Percentiles rank a stretch among this genome's conserved stretches.
Evolutionary conservation across 2,329 filamentous ascomycete species (phyloP).

Genomic region (Sarocladiaceae sp.): DNA sequence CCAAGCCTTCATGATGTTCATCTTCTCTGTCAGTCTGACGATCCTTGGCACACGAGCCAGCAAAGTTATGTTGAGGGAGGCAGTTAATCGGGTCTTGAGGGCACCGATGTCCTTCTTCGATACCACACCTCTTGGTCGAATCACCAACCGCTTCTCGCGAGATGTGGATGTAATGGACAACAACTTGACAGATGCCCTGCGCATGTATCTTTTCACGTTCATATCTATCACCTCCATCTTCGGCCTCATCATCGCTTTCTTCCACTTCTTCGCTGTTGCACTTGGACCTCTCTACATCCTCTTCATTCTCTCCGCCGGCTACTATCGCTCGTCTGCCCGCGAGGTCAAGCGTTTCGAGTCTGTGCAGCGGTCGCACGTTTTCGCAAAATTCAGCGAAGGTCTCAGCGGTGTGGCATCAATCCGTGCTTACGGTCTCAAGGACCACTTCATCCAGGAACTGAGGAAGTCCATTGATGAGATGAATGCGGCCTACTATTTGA

Average conservation of each 20-base stretch:
- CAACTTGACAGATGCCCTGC: conserved; percentile 79
- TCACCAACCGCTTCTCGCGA: conserved; percentile 93
- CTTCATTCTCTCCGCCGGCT: conserved; percentile 78
- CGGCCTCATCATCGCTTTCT: conserved; percentile 88
- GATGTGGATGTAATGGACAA: conserved; percentile 98
- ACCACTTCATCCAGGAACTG: conserved; percentile 68
- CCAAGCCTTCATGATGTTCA: conserved; percentile 73
- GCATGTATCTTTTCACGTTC: conserved; percentile 87
- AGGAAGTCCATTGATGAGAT: conserved; percentile 78
- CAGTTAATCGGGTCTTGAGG: conserved; percentile 71
- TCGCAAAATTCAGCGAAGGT: conserved; percentile 87
- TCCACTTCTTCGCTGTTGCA: conserved; percentile 74
- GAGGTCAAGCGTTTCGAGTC: conserved; percentile 95
- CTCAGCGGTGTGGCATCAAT: conserved; percentile 81
- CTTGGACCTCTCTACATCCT: conserved; percentile 63
- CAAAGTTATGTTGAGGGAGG: conserved; percentile 74
- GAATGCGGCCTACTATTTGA: conserved; percentile 92
- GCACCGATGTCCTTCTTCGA: conserved; percentile 92
- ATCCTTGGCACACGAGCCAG: conserved; percentile 77
- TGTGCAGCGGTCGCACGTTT: conserved; percentile 80
- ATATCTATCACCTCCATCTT: conserved; percentile 81
- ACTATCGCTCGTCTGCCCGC: conserved; percentile 86
- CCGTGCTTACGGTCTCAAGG: conserved; percentile 78
- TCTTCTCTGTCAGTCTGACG: conserved; percentile 74
- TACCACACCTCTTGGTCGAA: conserved; percentile 89